Percentiles rank a stretch among this genome's conserved stretches.
phyloP scores from a whole-genome alignment of 2,329 filamentous ascomycete genomes.

The Fusarium citri region DNA sequence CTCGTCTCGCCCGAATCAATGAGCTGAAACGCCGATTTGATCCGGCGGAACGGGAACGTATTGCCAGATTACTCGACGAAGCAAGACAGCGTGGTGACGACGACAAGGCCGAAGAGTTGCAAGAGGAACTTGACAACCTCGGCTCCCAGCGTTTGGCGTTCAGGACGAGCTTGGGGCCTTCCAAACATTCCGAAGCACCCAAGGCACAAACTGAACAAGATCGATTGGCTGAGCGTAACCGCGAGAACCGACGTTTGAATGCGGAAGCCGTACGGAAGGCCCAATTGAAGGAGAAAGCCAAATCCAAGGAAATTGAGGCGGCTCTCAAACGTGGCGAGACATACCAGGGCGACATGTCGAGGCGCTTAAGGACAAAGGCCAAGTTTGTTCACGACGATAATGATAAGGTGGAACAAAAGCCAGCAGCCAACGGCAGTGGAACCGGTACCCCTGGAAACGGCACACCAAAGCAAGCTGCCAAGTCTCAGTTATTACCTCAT shows the following conservation, averaged over 20 bases:
- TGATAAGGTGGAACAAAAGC: slow-evolving; percentile 59
- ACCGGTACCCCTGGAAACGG: slow-evolving; percentile 64
- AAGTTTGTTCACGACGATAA: slow-evolving; percentile 76
- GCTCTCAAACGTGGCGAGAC: slow-evolving; percentile 73
- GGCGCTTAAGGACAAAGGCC: slow-evolving; percentile 73
- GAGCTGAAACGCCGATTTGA: slow-evolving; percentile 74
- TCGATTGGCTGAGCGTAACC: slow-evolving; percentile 84
- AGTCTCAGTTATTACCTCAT: slow-evolving; percentile 60
- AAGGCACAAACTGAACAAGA: slow-evolving; percentile 76
- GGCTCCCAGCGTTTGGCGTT: slow-evolving; percentile 80
- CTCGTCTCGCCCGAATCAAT: slow-evolving; percentile 79
- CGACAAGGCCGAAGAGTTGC: slow-evolving; percentile 64
- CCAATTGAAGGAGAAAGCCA: slow-evolving; percentile 82
- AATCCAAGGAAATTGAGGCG: slow-evolving; percentile 69
- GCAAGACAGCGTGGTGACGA: slow-evolving; percentile 74
- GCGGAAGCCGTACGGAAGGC: slow-evolving; percentile 91
- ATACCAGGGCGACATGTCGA: slow-evolving; percentile 67
- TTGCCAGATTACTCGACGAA: slow-evolving; percentile 73
- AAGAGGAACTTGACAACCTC: slow-evolving; percentile 71
- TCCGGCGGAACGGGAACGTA: slow-evolving; percentile 73
- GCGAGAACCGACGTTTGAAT: slow-evolving; percentile 85
- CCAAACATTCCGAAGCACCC: slow-evolving; percentile 63
- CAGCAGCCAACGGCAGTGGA: slow-evolving; percentile 62
- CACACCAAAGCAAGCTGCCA: slow-evolving; percentile 62
- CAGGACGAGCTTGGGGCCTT: slow-evolving; percentile 69